phyloP scores from a whole-genome alignment of 768 basidiomycete genomes.

The Lactarius sp. region DNA sequence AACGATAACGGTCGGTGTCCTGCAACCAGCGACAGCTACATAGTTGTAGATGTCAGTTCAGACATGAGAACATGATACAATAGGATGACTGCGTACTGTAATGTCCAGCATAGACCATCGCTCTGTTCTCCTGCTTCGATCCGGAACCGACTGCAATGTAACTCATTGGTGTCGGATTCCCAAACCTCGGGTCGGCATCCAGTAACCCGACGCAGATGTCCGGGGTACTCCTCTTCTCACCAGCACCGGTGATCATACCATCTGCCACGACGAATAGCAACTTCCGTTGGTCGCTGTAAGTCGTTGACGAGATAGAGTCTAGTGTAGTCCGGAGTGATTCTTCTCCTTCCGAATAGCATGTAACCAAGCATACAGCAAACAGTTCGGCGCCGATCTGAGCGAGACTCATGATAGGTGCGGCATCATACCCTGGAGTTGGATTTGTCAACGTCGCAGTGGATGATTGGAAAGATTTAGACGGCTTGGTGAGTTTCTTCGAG shows the following conservation, averaged over 20 bases:
- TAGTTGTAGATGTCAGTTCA: constrained; percentile 2
- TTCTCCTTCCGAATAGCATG: constrained; percentile 97
- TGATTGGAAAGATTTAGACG: constrained; percentile 43
- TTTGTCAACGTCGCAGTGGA: constrained; percentile 54
- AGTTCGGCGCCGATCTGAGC: constrained; percentile 92
- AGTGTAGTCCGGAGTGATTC: constrained; percentile 87
- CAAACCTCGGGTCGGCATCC: constrained; percentile 92
- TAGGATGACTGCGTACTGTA: constrained; percentile 63
- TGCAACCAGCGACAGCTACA: constrained; percentile 73
- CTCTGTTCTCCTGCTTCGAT: constrained; percentile 84
- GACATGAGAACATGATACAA: neutral
- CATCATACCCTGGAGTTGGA: constrained; percentile 34
- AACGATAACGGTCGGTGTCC: constrained; percentile 89
- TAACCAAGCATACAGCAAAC: constrained; percentile 92
- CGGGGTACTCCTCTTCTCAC: constrained; percentile 93
- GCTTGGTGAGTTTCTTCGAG: constrained; percentile 46
- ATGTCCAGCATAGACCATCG: constrained; percentile 99
- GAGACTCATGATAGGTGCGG: constrained; percentile 70
- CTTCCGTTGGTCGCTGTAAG: constrained; percentile 89
- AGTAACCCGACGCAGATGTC: constrained; percentile 91
- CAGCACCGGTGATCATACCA: constrained; percentile 97
- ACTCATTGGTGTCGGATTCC: constrained; percentile 91
- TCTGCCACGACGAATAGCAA: constrained; percentile 93
- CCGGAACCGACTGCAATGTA: constrained; percentile 91
- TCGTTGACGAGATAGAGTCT: constrained; percentile 87